Conservation (phyloP, 805 yeast species). For the Candida krabiensis region DNA sequence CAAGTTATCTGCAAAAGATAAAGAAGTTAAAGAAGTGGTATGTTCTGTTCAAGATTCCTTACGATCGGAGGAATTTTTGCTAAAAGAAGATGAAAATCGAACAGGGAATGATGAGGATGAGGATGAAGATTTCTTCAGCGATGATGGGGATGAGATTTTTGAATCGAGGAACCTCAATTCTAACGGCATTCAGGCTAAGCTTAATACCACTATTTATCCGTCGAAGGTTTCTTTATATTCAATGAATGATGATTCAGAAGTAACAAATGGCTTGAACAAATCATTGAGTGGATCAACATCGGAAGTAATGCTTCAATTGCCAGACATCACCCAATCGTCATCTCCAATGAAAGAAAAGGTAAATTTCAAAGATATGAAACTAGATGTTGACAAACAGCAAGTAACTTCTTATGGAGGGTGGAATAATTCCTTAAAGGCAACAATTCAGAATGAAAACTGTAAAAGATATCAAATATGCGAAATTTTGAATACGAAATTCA, state of each 20-base stretch:
- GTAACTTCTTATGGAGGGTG: constrained; percentile 11
- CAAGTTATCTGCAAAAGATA: constrained; percentile 11
- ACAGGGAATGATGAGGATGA: constrained; percentile 5
- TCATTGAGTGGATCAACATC: not conserved
- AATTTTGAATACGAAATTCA: constrained; percentile 34
- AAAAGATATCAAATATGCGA: constrained; percentile 45
- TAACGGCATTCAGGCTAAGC: not conserved
- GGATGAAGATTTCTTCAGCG: constrained; percentile 26
- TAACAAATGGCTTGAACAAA: constrained; percentile 6
- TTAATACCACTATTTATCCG: not conserved
- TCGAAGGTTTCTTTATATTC: too few relatives aligned
- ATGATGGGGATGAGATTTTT: constrained; percentile 28
- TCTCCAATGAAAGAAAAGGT: not conserved
- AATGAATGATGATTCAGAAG: not conserved
- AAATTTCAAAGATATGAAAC: constrained; percentile 23
- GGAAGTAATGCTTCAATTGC: too few relatives aligned
- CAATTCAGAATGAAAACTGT: constrained; percentile 48
- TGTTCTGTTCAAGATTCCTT: constrained; percentile 1
- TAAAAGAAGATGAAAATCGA: not conserved
- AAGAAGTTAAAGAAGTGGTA: constrained; percentile 3
- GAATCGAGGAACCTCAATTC: constrained; percentile 10
- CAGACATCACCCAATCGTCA: not conserved
- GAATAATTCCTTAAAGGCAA: constrained; percentile 37
- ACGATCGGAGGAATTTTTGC: too few relatives aligned
- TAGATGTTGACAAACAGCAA: constrained; percentile 13